Evolutionary conservation across 345 rosid genomes (phyloP).

Genomic region (Bruguiera gymnorhiza): DNA sequence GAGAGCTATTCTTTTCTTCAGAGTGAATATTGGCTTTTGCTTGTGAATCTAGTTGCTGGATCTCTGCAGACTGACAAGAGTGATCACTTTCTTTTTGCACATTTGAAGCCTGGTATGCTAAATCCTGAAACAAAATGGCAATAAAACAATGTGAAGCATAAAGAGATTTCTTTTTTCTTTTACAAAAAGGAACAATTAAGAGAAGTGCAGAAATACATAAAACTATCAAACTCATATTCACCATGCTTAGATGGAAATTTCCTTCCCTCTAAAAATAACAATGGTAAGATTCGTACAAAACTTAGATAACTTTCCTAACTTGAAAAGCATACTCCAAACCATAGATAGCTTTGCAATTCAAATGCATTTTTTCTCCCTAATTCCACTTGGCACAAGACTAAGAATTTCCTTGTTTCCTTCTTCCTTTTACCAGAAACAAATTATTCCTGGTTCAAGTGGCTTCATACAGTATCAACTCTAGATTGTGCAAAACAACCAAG

Average conservation of each 20-base stretch:
- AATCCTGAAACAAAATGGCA: conserved; percentile 30
- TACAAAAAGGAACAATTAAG: too few relatives aligned
- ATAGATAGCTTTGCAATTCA: not conserved
- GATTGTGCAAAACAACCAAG: not conserved
- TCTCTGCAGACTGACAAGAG: conserved; percentile 29
- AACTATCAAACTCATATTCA: not conserved
- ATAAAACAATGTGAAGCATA: not conserved
- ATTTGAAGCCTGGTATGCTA: conserved; percentile 30
- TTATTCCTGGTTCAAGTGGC: not conserved
- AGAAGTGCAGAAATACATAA: not conserved
- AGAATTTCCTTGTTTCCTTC: not conserved
- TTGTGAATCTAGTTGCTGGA: conserved; percentile 38
- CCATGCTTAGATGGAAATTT: not conserved
- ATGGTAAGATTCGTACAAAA: too few relatives aligned
- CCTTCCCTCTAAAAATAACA: not conserved
- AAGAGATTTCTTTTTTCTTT: not conserved
- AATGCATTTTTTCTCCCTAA: not conserved
- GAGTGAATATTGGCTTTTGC: conserved; percentile 35
- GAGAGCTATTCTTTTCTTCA: conserved; percentile 31
- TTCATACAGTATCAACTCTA: not conserved
- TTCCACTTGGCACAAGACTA: not conserved
- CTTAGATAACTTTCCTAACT: too few relatives aligned
- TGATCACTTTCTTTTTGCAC: conserved; percentile 39
- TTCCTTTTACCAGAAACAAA: not conserved
- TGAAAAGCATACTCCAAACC: too few relatives aligned